Evolutionary conservation across 2,329 filamentous ascomycete genomes (phyloP).

Genomic region (Venturia nashicola): DNA sequence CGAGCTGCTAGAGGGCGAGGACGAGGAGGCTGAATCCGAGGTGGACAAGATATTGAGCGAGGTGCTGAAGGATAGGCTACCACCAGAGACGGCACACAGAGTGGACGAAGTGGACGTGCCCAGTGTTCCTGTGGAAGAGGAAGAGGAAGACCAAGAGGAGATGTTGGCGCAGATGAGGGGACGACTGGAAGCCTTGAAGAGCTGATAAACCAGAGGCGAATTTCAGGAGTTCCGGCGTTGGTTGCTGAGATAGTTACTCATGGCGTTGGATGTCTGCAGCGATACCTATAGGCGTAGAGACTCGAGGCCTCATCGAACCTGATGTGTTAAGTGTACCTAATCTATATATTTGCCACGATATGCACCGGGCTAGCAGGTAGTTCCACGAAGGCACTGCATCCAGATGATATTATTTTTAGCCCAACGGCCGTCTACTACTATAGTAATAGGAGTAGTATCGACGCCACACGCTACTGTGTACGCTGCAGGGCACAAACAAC

Average conservation of each 20-base stretch:
- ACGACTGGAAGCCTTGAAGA: conserved; percentile 79
- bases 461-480: too few species aligned
- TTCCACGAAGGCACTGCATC: too few species aligned
- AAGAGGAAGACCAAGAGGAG: conserved; percentile 78
- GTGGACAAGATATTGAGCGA: conserved; percentile 89
- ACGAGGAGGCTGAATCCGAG: conserved; percentile 68
- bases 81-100: conserved; percentile 47
- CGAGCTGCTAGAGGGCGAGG: conserved; percentile 56
- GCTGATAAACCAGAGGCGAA: conserved; percentile 38
- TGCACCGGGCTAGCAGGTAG: too few species aligned
- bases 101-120: conserved; percentile 39
- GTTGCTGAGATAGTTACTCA: not conserved
- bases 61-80: conserved; percentile 66
- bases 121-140: conserved; percentile 50
- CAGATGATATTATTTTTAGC: not conserved
- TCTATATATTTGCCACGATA: too few species aligned
- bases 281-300: not conserved
- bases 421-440: not conserved
- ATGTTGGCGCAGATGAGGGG: conserved; percentile 93
- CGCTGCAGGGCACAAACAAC: too few species aligned
- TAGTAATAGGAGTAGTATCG: too few species aligned
- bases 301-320: not conserved
- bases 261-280: not conserved
- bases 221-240: not conserved
- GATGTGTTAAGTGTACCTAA: too few species aligned